Base-by-base conservation (phyloP, 805 yeast species). In the Starmera pachycereana region DNA sequence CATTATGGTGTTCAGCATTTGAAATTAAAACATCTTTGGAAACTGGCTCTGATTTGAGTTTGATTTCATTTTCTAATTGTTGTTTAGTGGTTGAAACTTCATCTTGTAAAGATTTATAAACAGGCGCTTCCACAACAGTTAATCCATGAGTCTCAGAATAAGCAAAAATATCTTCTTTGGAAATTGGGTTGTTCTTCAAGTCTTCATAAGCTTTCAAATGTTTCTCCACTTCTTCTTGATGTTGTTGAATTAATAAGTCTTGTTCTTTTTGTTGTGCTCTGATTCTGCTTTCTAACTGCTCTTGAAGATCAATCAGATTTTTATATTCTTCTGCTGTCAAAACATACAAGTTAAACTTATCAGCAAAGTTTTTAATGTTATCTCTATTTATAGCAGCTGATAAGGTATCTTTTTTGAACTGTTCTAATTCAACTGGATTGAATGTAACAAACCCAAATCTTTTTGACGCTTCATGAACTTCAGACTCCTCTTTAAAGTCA, bases 81-180 rank as follows among this genome's bases (percentile, higher is more conserved):
- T 22, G 27, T 22, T 22, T 8, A 22, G 27, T 8, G 27, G 7
- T 22, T 8, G 22, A 28, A 13, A 14, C 40, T 8, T 40, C 40
- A 14, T 38, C 16, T 27, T 16, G 37, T 14, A 50, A 42, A 11
- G 46, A 47, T n/a, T 42, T 37, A 41, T 61, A 58, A 27, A 63
- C 63, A 10, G 53, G 53, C 27, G 52, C 50, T 8, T 54, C 56
- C 9, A 67, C 40, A 8, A 58, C 42, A 12, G 61, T 57, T 37
- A 66, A 45, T 8, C 63, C 69, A 34, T 55, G 50, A 16, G 59
- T 63, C 5, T 49, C 40, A 22, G 48, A 41, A 37, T 41, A 45
- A 9, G 36, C 40, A 12, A 44, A 27, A 14, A 50, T 18, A 28
- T 40, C 43, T 1, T 44, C 41, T 22, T 36, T 44, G 5, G 49